Conservation (phyloP, 305 asterid genomes). For the Fraxinus xanthoxyloides region DNA sequence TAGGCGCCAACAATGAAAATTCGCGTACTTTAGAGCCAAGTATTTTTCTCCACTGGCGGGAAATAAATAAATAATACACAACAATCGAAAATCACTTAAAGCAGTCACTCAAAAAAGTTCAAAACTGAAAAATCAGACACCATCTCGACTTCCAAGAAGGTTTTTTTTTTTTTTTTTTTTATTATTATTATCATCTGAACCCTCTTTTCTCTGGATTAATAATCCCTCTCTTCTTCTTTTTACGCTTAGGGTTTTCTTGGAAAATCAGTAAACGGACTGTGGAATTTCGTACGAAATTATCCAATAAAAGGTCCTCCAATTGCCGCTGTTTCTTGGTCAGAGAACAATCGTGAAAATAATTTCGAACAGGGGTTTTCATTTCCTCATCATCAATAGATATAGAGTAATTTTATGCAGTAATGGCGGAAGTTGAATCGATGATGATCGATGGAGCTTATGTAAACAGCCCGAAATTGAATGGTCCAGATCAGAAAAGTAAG, state of each 20-base stretch:
- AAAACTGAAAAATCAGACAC: not conserved
- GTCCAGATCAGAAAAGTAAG: constrained; percentile 28
- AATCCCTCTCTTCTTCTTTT: not conserved
- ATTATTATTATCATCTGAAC: not conserved
- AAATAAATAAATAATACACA: not conserved
- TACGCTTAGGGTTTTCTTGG: not conserved
- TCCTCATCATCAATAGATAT: not conserved
- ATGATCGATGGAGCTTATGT: constrained; percentile 30
- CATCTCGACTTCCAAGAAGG: constrained; percentile 21
- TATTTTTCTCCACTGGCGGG: not conserved
- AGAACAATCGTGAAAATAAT: not conserved
- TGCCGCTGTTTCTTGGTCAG: not conserved
- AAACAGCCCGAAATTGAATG: constrained; percentile 15
- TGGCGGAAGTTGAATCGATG: constrained; percentile 43
- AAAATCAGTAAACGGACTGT: not conserved
- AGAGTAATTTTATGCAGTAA: constrained; percentile 25
- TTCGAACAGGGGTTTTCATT: constrained; percentile 8
- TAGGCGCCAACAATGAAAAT: constrained; percentile 22
- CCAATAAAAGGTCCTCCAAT: not conserved
- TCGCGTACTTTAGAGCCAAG: not conserved
- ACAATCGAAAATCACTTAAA: not conserved
- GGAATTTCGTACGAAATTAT: not conserved
- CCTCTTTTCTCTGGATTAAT: not conserved
- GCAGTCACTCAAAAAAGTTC: not conserved
- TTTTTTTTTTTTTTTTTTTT: not conserved